These are phyloP conservation scores for Mentha longifolia DNA, from an alignment of 257 asterid species.

Conservation along the genomic window DNA sequence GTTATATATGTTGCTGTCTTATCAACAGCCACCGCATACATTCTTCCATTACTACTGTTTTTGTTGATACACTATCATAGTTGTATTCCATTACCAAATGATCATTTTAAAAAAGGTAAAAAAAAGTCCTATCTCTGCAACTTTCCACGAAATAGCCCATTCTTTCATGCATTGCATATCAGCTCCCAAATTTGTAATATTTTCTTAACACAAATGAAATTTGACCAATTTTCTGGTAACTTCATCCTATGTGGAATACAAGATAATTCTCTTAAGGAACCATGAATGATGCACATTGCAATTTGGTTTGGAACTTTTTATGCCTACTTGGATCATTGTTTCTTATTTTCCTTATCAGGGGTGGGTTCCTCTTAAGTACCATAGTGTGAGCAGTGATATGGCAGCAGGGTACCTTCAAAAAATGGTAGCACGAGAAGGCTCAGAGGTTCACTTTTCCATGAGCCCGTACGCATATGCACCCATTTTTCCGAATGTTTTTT, in stretches of 20 bases:
- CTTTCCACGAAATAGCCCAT: neutral
- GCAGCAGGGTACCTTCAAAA: slow-evolving; percentile 53
- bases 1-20: neutral
- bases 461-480: slow-evolving; percentile 58
- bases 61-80: neutral
- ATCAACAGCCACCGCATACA: neutral
- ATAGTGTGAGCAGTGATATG: slow-evolving; percentile 56
- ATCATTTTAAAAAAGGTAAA: too few species aligned
- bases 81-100: neutral
- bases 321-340: slow-evolving; percentile 13
- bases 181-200: neutral
- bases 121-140: neutral
- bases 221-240: neutral
- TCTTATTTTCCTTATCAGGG: slow-evolving; percentile 42
- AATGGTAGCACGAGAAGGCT: slow-evolving; percentile 53
- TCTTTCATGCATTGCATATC: neutral
- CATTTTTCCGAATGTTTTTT: slow-evolving; percentile 20
- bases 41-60: too few species aligned
- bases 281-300: too few species aligned
- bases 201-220: neutral
- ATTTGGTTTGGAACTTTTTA: neutral
- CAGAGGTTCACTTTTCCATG: slow-evolving; percentile 65
- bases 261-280: too few species aligned
- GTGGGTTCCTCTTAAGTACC: slow-evolving; percentile 84
- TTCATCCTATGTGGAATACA: neutral